Evolutionary conservation across 2,329 filamentous ascomycete genomes (phyloP).

Genomic region (Monosporascus sp.): DNA sequence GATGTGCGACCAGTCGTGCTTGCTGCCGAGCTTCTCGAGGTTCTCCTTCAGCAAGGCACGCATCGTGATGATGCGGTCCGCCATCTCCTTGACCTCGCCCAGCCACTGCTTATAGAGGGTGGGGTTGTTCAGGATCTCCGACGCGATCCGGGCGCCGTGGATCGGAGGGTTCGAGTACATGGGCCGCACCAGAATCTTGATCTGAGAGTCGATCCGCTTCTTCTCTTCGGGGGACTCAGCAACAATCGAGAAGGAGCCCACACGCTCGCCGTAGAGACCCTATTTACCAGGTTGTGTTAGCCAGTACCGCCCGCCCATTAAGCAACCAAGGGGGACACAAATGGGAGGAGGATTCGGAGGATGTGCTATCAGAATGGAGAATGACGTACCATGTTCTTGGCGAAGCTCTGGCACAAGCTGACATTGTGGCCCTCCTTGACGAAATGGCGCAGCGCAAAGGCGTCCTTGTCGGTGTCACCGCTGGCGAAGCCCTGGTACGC

Average conservation of each 20-base stretch:
- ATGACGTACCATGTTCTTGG: slow-evolving; percentile 88
- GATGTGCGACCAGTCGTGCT: slow-evolving; percentile 98
- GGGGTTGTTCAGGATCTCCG: slow-evolving; percentile 82
- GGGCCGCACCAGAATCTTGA: slow-evolving; percentile 96
- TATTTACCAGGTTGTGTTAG: slow-evolving; percentile 24
- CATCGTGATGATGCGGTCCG: slow-evolving; percentile 98
- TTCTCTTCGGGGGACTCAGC: slow-evolving; percentile 82
- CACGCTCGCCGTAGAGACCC: slow-evolving; percentile 97
- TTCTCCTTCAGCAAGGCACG: slow-evolving; percentile 89
- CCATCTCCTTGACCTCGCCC: slow-evolving; percentile 95
- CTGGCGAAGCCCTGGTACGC: slow-evolving; percentile 98
- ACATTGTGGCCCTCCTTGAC: slow-evolving; percentile 86
- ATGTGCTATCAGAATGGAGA: neutral
- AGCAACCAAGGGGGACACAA: too few species aligned
- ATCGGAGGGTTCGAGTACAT: slow-evolving; percentile 98
- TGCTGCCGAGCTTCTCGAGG: slow-evolving; percentile 89
- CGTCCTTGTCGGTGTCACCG: slow-evolving; percentile 86
- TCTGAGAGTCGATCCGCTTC: slow-evolving; percentile 91
- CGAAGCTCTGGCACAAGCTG: slow-evolving; percentile 87
- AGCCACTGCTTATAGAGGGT: slow-evolving; percentile 91
- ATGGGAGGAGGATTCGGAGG: too few species aligned
- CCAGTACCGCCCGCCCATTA: neutral
- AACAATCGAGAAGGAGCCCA: slow-evolving; percentile 92
- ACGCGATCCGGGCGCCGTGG: slow-evolving; percentile 91
- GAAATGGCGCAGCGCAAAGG: slow-evolving; percentile 90